These are phyloP conservation scores for Suillus luteus DNA, from an alignment of 768 basidiomycete genomes.

Conservation along the genomic window DNA sequence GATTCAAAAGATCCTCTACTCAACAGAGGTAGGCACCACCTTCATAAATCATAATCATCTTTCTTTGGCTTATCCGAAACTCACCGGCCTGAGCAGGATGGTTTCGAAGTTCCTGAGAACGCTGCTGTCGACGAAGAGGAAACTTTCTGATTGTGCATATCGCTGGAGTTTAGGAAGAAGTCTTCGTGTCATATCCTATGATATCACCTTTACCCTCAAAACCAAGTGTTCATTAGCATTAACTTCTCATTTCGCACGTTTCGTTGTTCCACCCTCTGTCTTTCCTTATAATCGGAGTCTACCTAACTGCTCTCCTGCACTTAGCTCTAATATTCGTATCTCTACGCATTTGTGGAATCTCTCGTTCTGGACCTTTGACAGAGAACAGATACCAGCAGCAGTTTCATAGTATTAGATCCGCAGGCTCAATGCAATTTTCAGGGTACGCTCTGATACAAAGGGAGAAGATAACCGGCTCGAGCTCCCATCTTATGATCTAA, in stretches of 20 bases:
- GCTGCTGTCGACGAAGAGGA: conserved; percentile 73
- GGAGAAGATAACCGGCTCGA: not conserved
- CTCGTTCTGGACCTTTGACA: not conserved
- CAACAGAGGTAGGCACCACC: conserved; percentile 73
- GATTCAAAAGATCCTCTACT: conserved; percentile 92
- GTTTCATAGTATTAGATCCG: not conserved
- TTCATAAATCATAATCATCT: not conserved
- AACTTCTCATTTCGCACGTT: conserved; percentile 6
- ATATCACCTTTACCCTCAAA: conserved; percentile 16
- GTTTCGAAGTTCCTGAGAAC: conserved; percentile 86
- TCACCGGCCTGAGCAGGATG: conserved; percentile 58
- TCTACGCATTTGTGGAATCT: conserved; percentile 27
- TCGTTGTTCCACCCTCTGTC: conserved; percentile 12
- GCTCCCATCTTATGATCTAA: not conserved
- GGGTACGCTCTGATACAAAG: not conserved
- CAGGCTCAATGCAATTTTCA: not conserved
- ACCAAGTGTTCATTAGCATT: conserved; percentile 19
- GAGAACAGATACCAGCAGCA: not conserved
- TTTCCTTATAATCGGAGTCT: conserved; percentile 20
- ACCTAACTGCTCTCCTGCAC: conserved; percentile 20
- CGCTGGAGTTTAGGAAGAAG: conserved; percentile 13
- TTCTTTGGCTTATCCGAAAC: conserved; percentile 15
- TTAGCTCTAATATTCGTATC: conserved; percentile 30
- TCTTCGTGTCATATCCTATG: conserved; percentile 15
- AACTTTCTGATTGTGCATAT: conserved; percentile 54